Conservation (phyloP, 2,329 filamentous ascomycete species). For the Knufia petricola region DNA sequence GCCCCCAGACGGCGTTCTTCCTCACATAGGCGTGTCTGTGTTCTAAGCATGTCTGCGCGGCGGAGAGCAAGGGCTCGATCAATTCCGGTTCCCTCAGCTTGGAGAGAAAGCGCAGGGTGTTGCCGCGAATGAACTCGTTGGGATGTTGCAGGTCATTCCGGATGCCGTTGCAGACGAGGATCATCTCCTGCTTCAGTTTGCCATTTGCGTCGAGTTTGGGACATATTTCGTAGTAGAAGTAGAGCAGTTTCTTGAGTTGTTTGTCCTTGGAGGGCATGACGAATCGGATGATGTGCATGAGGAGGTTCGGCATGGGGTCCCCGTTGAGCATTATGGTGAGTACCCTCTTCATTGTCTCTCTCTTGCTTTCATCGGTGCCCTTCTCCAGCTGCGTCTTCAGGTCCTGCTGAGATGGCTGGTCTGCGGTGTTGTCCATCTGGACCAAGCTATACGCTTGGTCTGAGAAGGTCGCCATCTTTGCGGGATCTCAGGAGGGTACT, state of each 20-base stretch:
- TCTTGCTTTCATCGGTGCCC: conserved; percentile 82
- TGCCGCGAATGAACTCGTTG: conserved; percentile 96
- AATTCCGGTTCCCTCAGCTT: conserved; percentile 93
- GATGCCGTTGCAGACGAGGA: conserved; percentile 96
- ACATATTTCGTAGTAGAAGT: conserved; percentile 94
- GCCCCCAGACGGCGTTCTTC: conserved; percentile 94
- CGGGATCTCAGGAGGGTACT: not conserved
- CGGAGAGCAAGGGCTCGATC: conserved; percentile 89
- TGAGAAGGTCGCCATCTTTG: conserved; percentile 81
- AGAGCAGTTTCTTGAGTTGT: conserved; percentile 90
- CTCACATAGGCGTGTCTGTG: conserved; percentile 95
- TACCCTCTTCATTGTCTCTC: conserved; percentile 94
- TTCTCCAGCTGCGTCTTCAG: conserved; percentile 89
- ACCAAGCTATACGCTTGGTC: conserved; percentile 94
- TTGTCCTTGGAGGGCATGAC: conserved; percentile 99
- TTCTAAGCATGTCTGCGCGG: conserved; percentile 82
- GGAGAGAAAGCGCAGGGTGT: conserved; percentile 94
- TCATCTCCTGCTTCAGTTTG: conserved; percentile 99
- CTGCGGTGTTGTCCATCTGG: conserved; percentile 92
- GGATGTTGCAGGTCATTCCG: conserved; percentile 93
- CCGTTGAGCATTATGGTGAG: conserved; percentile 91
- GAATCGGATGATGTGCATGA: conserved; percentile 99
- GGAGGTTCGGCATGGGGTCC: conserved; percentile 83
- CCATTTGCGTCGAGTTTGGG: conserved; percentile 85
- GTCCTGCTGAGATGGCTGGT: conserved; percentile 82